Percentiles rank a stretch among this genome's conserved stretches.
These are phyloP conservation scores for Melaleuca quinquenervia DNA, from an alignment of 345 rosid species.

Conservation along the genomic window DNA sequence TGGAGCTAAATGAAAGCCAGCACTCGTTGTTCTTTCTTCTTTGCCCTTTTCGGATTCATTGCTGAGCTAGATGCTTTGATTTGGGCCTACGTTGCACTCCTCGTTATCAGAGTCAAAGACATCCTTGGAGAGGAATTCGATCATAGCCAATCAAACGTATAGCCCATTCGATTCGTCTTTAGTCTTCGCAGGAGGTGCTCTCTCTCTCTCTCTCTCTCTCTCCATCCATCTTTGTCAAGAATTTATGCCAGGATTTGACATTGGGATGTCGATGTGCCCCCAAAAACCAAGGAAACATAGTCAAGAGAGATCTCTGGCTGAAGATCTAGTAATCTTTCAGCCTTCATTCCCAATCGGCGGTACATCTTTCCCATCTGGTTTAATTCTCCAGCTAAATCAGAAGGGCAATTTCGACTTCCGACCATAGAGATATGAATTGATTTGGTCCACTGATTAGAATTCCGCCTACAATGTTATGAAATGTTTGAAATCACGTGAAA, in stretches of 20 bases:
- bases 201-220: background rate
- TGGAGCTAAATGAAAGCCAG: background rate
- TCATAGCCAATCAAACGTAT: background rate
- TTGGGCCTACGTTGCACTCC: background rate
- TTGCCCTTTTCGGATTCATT: background rate
- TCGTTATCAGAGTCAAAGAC: background rate
- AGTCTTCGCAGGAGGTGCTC: background rate
- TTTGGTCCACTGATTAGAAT: background rate
- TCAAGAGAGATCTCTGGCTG: too few relatives aligned
- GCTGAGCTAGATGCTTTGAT: background rate
- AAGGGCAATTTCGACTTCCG: background rate
- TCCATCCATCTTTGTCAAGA: background rate
- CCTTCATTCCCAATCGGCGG: too few relatives aligned
- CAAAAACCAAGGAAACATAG: background rate
- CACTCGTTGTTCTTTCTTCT: background rate
- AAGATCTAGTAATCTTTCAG: too few relatives aligned
- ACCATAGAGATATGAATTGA: background rate
- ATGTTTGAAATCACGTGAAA: background rate
- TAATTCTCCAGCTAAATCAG: too few relatives aligned
- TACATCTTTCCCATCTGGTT: too few relatives aligned
- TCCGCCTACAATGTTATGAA: background rate
- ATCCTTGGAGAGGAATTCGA: background rate
- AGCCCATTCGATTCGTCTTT: background rate
- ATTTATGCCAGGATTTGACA: background rate
- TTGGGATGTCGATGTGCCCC: background rate